Conservation (phyloP, 2,329 filamentous ascomycete genomes). For the Alternaria brassicicola region DNA sequence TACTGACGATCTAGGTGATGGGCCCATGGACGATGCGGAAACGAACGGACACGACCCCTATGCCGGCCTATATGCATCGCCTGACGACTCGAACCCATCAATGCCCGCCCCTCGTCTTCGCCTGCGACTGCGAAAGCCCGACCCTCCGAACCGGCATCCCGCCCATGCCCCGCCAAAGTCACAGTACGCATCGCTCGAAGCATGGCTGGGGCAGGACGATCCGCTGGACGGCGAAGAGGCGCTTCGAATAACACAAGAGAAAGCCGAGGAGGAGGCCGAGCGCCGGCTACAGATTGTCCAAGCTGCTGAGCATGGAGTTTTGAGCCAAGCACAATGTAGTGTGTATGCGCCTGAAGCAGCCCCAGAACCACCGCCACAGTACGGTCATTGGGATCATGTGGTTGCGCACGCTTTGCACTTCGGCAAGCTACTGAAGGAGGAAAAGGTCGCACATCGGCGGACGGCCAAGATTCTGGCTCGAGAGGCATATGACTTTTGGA, state of each 20-base stretch:
- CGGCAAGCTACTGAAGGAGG: slow-evolving; percentile 76
- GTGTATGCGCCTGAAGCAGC: slow-evolving; percentile 74
- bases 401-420: slow-evolving; percentile 80
- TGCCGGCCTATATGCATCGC: slow-evolving; percentile 28
- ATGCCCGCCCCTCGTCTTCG: slow-evolving; percentile 46
- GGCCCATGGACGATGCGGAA: slow-evolving; percentile 15
- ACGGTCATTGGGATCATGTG: slow-evolving; percentile 86
- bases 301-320: slow-evolving; percentile 75
- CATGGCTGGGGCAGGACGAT: slow-evolving; percentile 67
- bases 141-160: slow-evolving; percentile 58
- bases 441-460: slow-evolving; percentile 78
- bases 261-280: slow-evolving; percentile 65
- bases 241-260: slow-evolving; percentile 40
- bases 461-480: slow-evolving; percentile 80
- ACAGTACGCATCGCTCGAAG: slow-evolving; percentile 61
- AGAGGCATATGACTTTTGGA: slow-evolving; percentile 77
- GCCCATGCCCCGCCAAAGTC: slow-evolving; percentile 55
- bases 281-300: slow-evolving; percentile 72
- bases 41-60: slow-evolving; percentile 29
- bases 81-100: slow-evolving; percentile 27
- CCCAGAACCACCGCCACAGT: slow-evolving; percentile 78
- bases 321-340: slow-evolving; percentile 73
- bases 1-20: slow-evolving; percentile 20
- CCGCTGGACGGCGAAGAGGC: slow-evolving; percentile 53
- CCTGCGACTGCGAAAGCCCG: slow-evolving; percentile 60